phyloP scores from a whole-genome alignment of 208 protist genomes.

The Trypanosoma boissoni region DNA sequence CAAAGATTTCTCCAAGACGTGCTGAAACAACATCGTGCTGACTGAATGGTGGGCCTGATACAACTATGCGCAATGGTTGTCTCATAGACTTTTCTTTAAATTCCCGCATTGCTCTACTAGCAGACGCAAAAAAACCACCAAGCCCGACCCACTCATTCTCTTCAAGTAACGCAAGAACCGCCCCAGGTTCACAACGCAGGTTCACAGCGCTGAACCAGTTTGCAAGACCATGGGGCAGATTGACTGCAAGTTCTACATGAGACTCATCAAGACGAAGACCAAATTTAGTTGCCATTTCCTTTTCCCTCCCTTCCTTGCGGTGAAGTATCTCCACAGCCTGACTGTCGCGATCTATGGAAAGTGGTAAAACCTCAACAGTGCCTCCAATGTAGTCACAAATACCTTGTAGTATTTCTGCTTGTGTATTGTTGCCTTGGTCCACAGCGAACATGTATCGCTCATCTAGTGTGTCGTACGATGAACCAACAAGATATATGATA shows the following conservation, averaged over 20 bases:
- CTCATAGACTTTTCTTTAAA: slow-evolving; percentile 61
- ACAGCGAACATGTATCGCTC: slow-evolving; percentile 91
- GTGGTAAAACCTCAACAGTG: slow-evolving; percentile 25
- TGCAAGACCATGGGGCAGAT: slow-evolving; percentile 16
- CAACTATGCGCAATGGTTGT: slow-evolving; percentile 58
- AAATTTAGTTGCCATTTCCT: neutral
- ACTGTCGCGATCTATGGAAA: slow-evolving; percentile 8
- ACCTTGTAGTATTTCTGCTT: slow-evolving; percentile 64
- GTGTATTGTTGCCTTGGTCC: slow-evolving; percentile 85
- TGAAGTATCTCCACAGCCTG: neutral
- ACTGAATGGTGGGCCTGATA: slow-evolving; percentile 85
- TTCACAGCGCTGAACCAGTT: slow-evolving; percentile 46
- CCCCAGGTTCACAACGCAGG: slow-evolving; percentile 63
- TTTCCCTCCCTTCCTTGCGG: neutral
- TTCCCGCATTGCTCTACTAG: slow-evolving; percentile 70
- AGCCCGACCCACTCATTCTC: slow-evolving; percentile 79
- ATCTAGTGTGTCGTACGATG: slow-evolving; percentile 66
- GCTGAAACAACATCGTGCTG: slow-evolving; percentile 50
- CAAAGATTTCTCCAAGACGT: slow-evolving; percentile 51
- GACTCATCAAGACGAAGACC: too few species aligned
- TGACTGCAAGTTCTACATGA: neutral
- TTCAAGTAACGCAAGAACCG: slow-evolving; percentile 48
- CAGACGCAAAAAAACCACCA: slow-evolving; percentile 68
- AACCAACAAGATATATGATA: slow-evolving; percentile 69
- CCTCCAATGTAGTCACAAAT: slow-evolving; percentile 66